Conservation (phyloP, 352 stramenopile genomes). For the Sclerospora graminicola region DNA sequence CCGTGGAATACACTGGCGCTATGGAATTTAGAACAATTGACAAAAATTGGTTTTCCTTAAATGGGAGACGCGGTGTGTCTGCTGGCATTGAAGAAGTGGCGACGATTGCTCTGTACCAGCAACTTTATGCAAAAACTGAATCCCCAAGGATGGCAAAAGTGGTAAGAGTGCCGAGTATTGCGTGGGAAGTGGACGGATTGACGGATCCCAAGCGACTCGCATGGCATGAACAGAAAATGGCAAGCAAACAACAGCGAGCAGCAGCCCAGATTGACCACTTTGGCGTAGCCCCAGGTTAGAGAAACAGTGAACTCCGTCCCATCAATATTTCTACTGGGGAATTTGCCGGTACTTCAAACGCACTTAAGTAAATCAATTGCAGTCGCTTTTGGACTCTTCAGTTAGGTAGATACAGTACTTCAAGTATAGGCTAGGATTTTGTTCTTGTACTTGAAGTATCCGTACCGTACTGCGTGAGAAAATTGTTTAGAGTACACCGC, state of each 20-base stretch:
- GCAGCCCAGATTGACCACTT: conserved; percentile 65
- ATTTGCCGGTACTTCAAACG: too few relatives aligned
- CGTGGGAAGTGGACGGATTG: conserved; percentile 74
- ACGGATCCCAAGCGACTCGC: conserved; percentile 52
- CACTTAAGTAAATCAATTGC: too few relatives aligned
- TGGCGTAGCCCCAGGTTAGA: conserved; percentile 23
- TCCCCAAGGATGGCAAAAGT: conserved; percentile 69
- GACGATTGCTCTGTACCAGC: conserved; percentile 88
- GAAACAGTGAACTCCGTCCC: neutral
- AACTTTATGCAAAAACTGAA: conserved; percentile 40
- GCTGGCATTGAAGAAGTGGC: conserved; percentile 89
- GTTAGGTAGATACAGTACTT: too few relatives aligned
- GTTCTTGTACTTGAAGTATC: too few relatives aligned
- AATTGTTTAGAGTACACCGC: too few relatives aligned
- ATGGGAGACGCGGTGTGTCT: conserved; percentile 67
- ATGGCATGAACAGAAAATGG: conserved; percentile 94
- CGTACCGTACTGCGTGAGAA: too few relatives aligned
- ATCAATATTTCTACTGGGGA: too few relatives aligned
- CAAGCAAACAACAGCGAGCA: conserved; percentile 85
- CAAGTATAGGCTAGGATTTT: too few relatives aligned
- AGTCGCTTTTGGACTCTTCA: too few relatives aligned
- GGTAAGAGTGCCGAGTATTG: conserved; percentile 57
- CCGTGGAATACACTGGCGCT: conserved; percentile 95
- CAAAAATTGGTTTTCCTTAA: conserved; percentile 85
- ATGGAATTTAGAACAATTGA: conserved; percentile 88